Base-by-base conservation (phyloP, 179 eudicot species). In the Spinacia oleracea region DNA sequence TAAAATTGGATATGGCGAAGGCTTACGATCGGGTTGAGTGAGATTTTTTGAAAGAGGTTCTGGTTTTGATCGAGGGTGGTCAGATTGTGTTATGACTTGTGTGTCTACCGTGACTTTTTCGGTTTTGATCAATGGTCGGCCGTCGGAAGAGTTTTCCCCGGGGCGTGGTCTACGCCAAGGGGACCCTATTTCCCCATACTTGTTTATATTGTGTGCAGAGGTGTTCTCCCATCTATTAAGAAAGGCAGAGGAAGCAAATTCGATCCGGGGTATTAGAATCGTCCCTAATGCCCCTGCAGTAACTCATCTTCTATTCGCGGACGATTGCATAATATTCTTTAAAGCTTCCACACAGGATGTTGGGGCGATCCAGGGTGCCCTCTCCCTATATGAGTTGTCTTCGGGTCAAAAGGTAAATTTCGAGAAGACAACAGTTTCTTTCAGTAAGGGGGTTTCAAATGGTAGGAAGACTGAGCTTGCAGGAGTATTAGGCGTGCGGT, bases 221-320 rank as follows among this genome's bases (percentile, higher is more conserved):
- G 55, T 25, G 4, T 38, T 70, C 9, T 63, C 68, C 3, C 7
- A 6, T 10, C 40, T 27, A 1, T 2, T 63, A 2, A 14, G 38
- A 0, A 29, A 5, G 0, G 68, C 42, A 0, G 38, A 27, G 21
- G 20, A 6, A 1, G 0, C 20, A 0, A 31, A 4, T 1, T 0
- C 0, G 5, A 14, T 63, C 3, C 38, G 31, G 9, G 68, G 68
- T 0, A 32, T 25, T 5, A 1, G 5, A 0, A 63, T 63, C 5
- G 23, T 20, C 27, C 48, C 48, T 6, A 45, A 11, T 8, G 12
- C 48, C 12, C 48, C 48, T 5, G 8, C 48, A 0, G 0, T 45
- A 0, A 45, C 10, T 45, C 48, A 5, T 7, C 10, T 45, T 11
- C 12, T 45, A 45, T 45, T 35, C 10, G 48, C 11, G 48, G 48